Evolutionary conservation across 2,329 filamentous ascomycete species (phyloP), one percentile per base, ranked within the genome.

Genomic region (Colletotrichum chrysophilum): DNA sequence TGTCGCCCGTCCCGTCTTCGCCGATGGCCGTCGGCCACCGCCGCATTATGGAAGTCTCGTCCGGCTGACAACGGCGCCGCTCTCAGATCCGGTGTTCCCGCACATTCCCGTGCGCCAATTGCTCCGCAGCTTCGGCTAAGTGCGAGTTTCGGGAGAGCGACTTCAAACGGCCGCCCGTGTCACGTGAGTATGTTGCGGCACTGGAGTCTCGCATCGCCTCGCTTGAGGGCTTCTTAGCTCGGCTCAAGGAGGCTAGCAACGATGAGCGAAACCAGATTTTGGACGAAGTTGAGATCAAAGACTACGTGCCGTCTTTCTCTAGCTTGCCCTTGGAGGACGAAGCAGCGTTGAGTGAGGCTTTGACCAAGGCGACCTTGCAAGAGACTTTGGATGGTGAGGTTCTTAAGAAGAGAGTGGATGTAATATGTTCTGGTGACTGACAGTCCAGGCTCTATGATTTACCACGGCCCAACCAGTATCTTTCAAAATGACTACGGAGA

Each of bases 211-310:
- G 79, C 7, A 72, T 81, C 3, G 80, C 79, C 12, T 78, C 77
- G 6, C 78, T 82, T 6, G 80, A 81, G 24, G 60, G 74, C 6
- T 70, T 78, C 28, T 56, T 79, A 7, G 68, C 43, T 9, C 52
- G 66, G 65, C 77, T 87, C 84, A 32, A 87, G 78, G 70, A 86
- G 79, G 48, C 85, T 80, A 24, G 79, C 78, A 8, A 77, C 60
- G 30, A 78, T 71, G 38, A 77, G 78, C 28, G 81, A 79, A 52
- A 86, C 71, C 26, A 81, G 79, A 7, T 80, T 79, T 34, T 82
- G 78, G 30, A 83, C 83, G 66, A 85, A 76, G 38, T 82, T 76
- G 55, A 82, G 79, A 64, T 85, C 78, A 36, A 85, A 78, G 55
- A 86, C 32, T 64, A 74, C 18, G 58, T 74, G 2, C 71, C 66